Percentiles rank a stretch among this genome's conserved stretches.
These are phyloP conservation scores for Astrothelium subdiscretum DNA, from an alignment of 495 filamentous ascomycete genomes.

Conservation along the genomic window DNA sequence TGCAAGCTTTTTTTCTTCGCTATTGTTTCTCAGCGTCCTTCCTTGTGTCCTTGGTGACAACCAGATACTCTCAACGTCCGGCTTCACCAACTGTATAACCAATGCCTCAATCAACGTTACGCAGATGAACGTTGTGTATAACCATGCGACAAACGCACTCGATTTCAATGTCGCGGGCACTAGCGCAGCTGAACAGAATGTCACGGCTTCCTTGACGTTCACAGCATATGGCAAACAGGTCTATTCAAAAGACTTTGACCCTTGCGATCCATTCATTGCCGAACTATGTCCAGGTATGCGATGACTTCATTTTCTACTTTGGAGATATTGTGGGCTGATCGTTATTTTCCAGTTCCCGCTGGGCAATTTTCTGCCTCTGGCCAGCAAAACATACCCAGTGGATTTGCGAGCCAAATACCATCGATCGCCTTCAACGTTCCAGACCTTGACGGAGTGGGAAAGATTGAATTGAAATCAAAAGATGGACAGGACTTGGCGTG, in stretches of 20 bases:
- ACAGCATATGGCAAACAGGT: slow-evolving; percentile 78
- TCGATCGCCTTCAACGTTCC: slow-evolving; percentile 84
- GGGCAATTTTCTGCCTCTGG: slow-evolving; percentile 66
- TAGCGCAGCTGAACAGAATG: slow-evolving; percentile 63
- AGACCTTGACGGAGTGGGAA: slow-evolving; percentile 80
- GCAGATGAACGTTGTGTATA: slow-evolving; percentile 65
- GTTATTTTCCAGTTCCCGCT: slow-evolving; percentile 46
- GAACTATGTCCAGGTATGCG: slow-evolving; percentile 73
- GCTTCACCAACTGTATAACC: slow-evolving; percentile 63
- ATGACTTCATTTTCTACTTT: slow-evolving; percentile 1
- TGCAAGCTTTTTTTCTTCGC: slow-evolving; percentile 12
- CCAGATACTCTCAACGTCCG: slow-evolving; percentile 58
- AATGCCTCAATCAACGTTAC: slow-evolving; percentile 59
- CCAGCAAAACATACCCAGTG: slow-evolving; percentile 51
- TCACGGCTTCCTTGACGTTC: slow-evolving; percentile 66
- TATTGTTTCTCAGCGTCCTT: slow-evolving; percentile 28
- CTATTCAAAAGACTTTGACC: slow-evolving; percentile 71
- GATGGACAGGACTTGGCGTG: slow-evolving; percentile 60
- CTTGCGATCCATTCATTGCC: slow-evolving; percentile 62
- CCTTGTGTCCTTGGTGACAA: slow-evolving; percentile 47
- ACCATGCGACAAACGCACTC: slow-evolving; percentile 57
- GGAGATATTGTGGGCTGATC: slow-evolving; percentile 20
- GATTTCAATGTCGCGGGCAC: slow-evolving; percentile 76
- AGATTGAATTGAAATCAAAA: slow-evolving; percentile 57
- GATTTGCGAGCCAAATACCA: slow-evolving; percentile 66